Evolutionary conservation across 2,329 filamentous ascomycete species (phyloP).

Genomic region (Aspergillus floridensis): DNA sequence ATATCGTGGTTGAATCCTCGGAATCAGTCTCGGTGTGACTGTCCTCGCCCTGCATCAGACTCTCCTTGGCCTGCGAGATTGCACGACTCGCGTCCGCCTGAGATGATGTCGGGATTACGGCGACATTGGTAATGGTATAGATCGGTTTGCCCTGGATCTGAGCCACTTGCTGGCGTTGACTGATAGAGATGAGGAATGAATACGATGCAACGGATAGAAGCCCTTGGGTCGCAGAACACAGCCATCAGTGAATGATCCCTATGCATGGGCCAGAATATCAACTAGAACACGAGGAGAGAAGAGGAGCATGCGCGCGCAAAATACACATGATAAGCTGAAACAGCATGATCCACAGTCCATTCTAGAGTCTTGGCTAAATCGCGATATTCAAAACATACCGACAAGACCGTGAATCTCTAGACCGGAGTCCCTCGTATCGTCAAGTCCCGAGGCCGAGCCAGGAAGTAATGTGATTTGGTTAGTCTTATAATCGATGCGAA

Average conservation of each 20-base stretch:
- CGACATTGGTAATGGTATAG: slow-evolving; percentile 84
- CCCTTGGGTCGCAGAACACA: slow-evolving; percentile 52
- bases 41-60: slow-evolving; percentile 41
- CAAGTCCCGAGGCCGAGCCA: slow-evolving; percentile 25
- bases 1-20: slow-evolving; percentile 22
- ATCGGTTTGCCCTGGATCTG: slow-evolving; percentile 77
- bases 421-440: slow-evolving; percentile 33
- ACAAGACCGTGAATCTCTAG: slow-evolving; percentile 56
- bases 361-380: background rate
- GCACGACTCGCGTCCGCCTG: slow-evolving; percentile 70
- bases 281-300: background rate
- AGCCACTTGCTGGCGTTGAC: slow-evolving; percentile 81
- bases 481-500: slow-evolving; percentile 69
- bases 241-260: background rate
- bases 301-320: background rate
- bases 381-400: slow-evolving; percentile 44
- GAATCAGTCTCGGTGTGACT: slow-evolving; percentile 30
- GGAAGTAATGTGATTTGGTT: slow-evolving; percentile 51
- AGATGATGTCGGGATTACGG: slow-evolving; percentile 82
- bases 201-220: slow-evolving; percentile 77
- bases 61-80: slow-evolving; percentile 61
- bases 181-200: slow-evolving; percentile 84
- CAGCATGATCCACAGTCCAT: background rate
- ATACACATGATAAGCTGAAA: background rate
- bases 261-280: background rate